Conservation (phyloP, 2,329 filamentous ascomycete genomes). For the Arthrobotrys megalospora region DNA sequence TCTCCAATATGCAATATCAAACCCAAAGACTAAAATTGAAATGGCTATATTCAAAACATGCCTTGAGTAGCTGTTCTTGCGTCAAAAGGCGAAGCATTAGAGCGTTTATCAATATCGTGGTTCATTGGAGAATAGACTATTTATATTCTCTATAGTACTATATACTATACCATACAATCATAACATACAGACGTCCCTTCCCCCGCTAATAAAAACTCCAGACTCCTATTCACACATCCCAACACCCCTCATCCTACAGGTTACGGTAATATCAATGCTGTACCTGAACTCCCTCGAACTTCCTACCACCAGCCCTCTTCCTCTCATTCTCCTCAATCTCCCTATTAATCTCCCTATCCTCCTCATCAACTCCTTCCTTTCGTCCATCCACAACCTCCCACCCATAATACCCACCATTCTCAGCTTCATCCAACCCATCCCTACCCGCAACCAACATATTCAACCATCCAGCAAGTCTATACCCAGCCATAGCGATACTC, state of each 20-base stretch:
- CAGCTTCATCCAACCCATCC: constrained; percentile 55
- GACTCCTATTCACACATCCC: constrained; percentile 6
- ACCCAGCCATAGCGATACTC: constrained; percentile 79
- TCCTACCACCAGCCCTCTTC: not conserved
- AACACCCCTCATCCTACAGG: not conserved
- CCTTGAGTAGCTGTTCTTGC: too few relatives aligned
- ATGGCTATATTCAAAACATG: too few relatives aligned
- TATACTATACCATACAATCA: not conserved
- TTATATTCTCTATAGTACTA: not conserved
- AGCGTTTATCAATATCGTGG: not conserved
- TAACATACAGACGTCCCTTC: not conserved
- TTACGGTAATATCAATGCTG: constrained; percentile 27
- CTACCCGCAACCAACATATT: constrained; percentile 72
- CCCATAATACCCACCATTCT: too few relatives aligned
- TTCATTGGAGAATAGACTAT: not conserved
- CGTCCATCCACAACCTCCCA: not conserved
- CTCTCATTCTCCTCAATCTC: constrained; percentile 32
- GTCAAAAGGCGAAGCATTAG: too few relatives aligned
- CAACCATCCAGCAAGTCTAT: constrained; percentile 78
- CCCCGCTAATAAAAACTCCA: constrained; percentile 8
- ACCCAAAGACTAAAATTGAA: too few relatives aligned
- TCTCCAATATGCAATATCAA: too few relatives aligned
- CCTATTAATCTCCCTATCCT: not conserved
- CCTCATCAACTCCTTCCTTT: not conserved
- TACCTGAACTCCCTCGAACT: constrained; percentile 34